Base-by-base conservation (phyloP, 2,329 filamentous ascomycete genomes). In the Colletotrichum higginsianum region DNA sequence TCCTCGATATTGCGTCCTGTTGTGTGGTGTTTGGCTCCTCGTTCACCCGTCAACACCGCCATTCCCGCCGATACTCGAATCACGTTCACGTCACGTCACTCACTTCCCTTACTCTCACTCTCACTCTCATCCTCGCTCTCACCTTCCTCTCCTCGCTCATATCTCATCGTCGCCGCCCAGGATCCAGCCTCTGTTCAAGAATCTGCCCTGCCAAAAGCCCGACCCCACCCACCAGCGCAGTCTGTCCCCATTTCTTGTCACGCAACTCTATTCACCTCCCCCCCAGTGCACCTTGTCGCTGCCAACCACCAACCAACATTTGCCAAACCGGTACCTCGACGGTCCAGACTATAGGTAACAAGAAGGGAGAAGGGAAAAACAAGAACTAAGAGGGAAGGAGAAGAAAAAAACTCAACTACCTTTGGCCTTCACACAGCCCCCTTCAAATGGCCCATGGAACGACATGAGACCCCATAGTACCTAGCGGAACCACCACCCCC, bases 201-300 rank as follows among this genome's bases (percentile, higher is more conserved):
- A 23, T 42, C 47, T 61, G 58, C 44, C 58, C 58, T 61, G 44
- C 58, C 58, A 61, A 46, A 23, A 30, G n/a, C n/a, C 46, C 12
- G 30, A 52, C 16, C 30, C 30, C 30, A 35, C 30, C 30, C 30
- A 9, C 30, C 8, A 35, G 30, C 30, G 30, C 8, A 9, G 30
- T 46, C 15, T 11, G 35, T 50, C 30, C n/a, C 2, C 30, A 12
- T 40, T 38, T 40, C n/a, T 52, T 23, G 46, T 62, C 60, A 50
- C 21, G 46, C 47, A 62, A 52, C 60, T 30, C 52, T 52, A n/a
- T 38, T 52, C 18, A 35, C 11, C 30, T 40, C 30, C n/a, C 30
- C n/a, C 12, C 44, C n/a, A 13, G 40, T 23, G 21, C 35, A 62
- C 35, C 47, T 40, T 23, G 58, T 49, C 42, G 44, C 13, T n/a